Conservation (phyloP, 176 grass and related monocot species). For the Pharus latifolius region DNA sequence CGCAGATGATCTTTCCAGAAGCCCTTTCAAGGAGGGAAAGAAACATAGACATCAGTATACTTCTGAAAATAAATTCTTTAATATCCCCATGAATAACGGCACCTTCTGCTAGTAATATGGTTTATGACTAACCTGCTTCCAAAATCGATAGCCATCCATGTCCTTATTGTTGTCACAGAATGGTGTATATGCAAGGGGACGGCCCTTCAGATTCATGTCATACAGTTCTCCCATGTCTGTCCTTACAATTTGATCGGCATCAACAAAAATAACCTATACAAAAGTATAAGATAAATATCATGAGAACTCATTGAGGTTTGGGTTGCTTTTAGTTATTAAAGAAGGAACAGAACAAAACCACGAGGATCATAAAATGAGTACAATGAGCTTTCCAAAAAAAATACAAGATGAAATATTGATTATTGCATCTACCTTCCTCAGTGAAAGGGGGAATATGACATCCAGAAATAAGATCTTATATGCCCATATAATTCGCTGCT, state of each 20-base stretch:
- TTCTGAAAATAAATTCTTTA: constrained; percentile 17
- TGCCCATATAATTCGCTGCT: constrained; percentile 98
- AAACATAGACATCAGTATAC: constrained; percentile 4
- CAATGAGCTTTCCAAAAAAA: no score
- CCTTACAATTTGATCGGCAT: constrained; percentile 97
- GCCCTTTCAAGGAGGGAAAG: constrained; percentile 38
- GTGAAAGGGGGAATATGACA: constrained; percentile 95
- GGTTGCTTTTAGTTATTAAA: neutral
- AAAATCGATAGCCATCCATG: constrained; percentile 98
- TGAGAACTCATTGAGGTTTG: constrained; percentile 7
- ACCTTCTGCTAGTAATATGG: constrained; percentile 4
- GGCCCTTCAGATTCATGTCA: constrained; percentile 95
- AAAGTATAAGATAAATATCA: neutral
- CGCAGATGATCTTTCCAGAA: constrained; percentile 99
- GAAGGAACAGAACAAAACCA: neutral
- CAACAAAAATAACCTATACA: constrained; percentile 94
- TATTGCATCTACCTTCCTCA: constrained; percentile 98
- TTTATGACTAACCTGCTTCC: constrained; percentile 85
- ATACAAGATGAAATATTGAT: no score
- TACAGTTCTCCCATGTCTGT: constrained; percentile 98
- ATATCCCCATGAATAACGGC: neutral
- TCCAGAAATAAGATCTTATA: constrained; percentile 99
- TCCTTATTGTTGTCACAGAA: constrained; percentile 99
- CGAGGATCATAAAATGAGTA: neutral
- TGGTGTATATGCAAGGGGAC: constrained; percentile 92